Evolutionary conservation across 1,284 basidiomycete genomes (phyloP), one percentile per base, ranked within the genome.

Genomic region (Microbotryum saponariae): DNA sequence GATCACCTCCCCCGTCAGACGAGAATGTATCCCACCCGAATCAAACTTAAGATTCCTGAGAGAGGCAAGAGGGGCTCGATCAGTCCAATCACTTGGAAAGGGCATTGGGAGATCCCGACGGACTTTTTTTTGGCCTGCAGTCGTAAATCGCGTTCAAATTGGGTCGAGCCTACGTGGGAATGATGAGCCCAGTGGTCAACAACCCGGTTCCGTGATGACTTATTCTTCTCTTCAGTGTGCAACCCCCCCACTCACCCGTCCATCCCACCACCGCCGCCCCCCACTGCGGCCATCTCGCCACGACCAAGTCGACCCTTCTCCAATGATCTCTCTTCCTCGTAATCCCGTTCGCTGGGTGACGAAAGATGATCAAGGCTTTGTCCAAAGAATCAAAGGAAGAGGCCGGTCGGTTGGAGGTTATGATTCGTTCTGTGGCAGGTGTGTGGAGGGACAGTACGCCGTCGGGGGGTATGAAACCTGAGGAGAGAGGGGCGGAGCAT

Each of bases 141-240:
- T 57, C 88, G 77, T 57, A 90, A 72, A 72, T 90, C 88, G n/a
- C 87, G 78, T 72, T 89, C 81, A 68, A 91, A 89, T 81, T 87
- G 84, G 54, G 81, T 86, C 49, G 29, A 59, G n/a, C 27, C 42
- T 58, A 20, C 23, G 8, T 31, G 31, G 4, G 5, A n/a, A 42
- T 18, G 31, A 31, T 31, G 31, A 31, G 31, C 31, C 31, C 27
- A 27, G 27, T 31, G 31, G 31, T 31, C 31, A 9, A 31, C 8
- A 31, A 9, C 29, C 9, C 9, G 6, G 29, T 6, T 31, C 31
- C 31, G 10, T 6, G 6, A 27, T 27, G 27, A 5, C 5, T 5
- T 6, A 27, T 27, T 5, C 8, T 31, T 31, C 31, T 31, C 31
- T 31, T 8, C 9, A 31, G 31, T 31, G 31, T 31, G 7, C 31